Conservation (phyloP, 495 filamentous ascomycete species). For the Aspergillus cavernicola region DNA sequence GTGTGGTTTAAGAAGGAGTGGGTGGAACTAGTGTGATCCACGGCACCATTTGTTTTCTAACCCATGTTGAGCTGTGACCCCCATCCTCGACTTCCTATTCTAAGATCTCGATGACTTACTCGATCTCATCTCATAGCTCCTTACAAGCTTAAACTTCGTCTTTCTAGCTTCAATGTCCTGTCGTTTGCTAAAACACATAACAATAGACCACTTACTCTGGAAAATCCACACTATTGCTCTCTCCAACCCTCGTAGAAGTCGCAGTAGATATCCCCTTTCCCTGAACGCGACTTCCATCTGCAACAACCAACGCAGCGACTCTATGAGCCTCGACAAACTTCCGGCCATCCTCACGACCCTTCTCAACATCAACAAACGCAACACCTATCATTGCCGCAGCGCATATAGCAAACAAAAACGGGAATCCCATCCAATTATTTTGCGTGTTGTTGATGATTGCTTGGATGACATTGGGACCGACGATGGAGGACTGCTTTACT, state of each 20-base stretch:
- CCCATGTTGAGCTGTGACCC: too few species aligned
- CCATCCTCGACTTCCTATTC: too few species aligned
- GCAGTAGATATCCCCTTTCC: background rate
- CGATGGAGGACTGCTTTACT: slow-evolving; percentile 41
- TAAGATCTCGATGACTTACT: background rate
- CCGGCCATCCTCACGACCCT: slow-evolving; percentile 42
- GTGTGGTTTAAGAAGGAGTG: too few species aligned
- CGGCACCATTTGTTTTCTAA: too few species aligned
- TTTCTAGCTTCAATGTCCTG: too few species aligned
- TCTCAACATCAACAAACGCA: slow-evolving; percentile 43
- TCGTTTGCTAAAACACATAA: too few species aligned
- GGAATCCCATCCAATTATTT: slow-evolving; percentile 52
- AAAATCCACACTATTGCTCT: background rate
- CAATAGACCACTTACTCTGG: too few species aligned
- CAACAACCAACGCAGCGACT: background rate
- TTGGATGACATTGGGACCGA: slow-evolving; percentile 48
- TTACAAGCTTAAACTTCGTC: slow-evolving; percentile 11
- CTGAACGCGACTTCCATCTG: background rate
- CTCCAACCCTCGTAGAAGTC: background rate
- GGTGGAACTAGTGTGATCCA: too few species aligned
- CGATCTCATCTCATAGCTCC: slow-evolving; percentile 15
- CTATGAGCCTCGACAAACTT: slow-evolving; percentile 37
- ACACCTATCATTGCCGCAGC: slow-evolving; percentile 38
- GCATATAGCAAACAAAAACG: slow-evolving; percentile 47
- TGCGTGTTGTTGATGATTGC: slow-evolving; percentile 46